These are phyloP conservation scores for Amphibolis antarctica DNA, from an alignment of 106 monocot species.

Conservation along the genomic window DNA sequence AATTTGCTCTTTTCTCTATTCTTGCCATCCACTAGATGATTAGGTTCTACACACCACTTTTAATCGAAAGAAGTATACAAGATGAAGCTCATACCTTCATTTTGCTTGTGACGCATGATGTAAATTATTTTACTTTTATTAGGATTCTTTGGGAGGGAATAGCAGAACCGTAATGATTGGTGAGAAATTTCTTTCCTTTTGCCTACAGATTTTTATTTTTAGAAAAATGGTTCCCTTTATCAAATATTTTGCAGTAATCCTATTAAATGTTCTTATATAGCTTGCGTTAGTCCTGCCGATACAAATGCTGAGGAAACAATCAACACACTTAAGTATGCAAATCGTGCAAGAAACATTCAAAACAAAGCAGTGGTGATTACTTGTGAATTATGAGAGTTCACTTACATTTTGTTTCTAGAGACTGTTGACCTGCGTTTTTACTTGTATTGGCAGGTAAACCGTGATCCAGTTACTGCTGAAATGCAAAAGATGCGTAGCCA, in stretches of 20 bases:
- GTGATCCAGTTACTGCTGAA: conserved; percentile 71
- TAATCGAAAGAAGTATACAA: no score
- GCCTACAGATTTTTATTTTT: background rate
- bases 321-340: conserved; percentile 96
- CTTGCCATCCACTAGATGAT: no score
- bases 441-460: conserved; percentile 51
- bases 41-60: no score
- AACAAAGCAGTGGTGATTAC: conserved; percentile 79
- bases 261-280: conserved; percentile 19
- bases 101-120: background rate
- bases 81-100: no score
- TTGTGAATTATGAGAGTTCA: background rate
- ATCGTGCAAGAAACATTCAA: conserved; percentile 93
- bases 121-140: conserved; percentile 8
- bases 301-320: conserved; percentile 96
- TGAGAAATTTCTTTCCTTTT: conserved; percentile 4
- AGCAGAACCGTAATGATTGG: conserved; percentile 99
- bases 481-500: conserved; percentile 84
- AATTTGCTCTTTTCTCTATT: no score
- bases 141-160: conserved; percentile 99
- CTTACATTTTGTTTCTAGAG: background rate
- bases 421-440: background rate
- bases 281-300: conserved; percentile 96
- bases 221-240: background rate
- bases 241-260: background rate